Evolutionary conservation across 345 rosid species (phyloP), one percentile per base, ranked within the genome.

Genomic region (Sisymbrium irio): DNA sequence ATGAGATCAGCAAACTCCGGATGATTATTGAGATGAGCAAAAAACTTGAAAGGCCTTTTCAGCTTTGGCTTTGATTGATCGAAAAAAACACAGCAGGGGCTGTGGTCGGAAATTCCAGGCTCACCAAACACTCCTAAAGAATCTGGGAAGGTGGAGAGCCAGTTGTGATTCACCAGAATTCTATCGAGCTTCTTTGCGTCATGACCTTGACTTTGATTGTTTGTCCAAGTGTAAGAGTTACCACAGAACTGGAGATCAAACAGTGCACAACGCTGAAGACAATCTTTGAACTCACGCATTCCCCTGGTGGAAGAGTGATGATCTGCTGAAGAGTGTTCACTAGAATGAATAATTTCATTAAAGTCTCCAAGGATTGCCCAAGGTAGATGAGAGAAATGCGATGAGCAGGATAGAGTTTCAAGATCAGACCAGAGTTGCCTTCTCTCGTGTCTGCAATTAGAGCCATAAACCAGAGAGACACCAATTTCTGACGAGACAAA

Each of bases 101-200:
- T 49, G 6, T 19, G 55, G 9, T 49, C 55, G 9, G 30, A 49
- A 0, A 49, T 49, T 0, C 30, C 55, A 0, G 55, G 55, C 2
- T 49, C 55, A 3, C 30, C 55, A 20, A 49, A 49, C 0, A 19
- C 55, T 1, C 4, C 53, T 1, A 46, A 0, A 3, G 25, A 17
- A 0, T 18, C 12, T 0, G 12, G 25, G 2, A 18, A 46, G 1
- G 11, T 0, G 0, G 4, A 0, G 0, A 46, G 5, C 53, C 53
- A 46, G 0, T 0, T 0, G 2, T 46, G 10, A 46, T 46, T 46
- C 0, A 46, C 5, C 7, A 46, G 0, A 0, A 49, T 49, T 20
- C 11, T 7, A 7, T 46, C 51, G 0, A 46, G 5, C 6, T 17
- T 46, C 22, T 46, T 46, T 6, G 51, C 51, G 2, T 8, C 40